Evolutionary conservation across 2,329 filamentous ascomycete species (phyloP), one percentile per base, ranked within the genome.

Genomic region (Fusarium drepaniforme): DNA sequence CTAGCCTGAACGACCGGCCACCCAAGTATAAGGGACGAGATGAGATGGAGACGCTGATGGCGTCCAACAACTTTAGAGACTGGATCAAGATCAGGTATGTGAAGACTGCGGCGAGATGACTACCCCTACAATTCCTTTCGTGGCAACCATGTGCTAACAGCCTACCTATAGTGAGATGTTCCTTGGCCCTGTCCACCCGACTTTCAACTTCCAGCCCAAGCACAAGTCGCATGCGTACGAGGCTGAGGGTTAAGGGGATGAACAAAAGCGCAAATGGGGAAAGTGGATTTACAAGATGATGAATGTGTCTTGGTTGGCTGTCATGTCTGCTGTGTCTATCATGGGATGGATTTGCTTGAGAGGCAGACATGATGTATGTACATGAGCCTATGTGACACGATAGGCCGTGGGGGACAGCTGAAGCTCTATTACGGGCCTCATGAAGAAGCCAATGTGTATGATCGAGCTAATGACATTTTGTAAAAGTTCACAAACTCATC

Each of bases 1-100:
- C 97, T 0, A 93, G 88, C 77, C 90, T 99, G 63, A 95, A 98
- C 79, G 96, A 99, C 82, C 89, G 97, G 23, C 94, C 97, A 58
- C 96, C 96, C 8, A 91, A 91, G 56, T 99, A 93, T 81, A 90
- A 87, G 78, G 96, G 96, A 23, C 89, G 97, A 68, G 93, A 97
- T 83, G 97, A 99, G 64, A 84, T 99, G 81, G 97, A 99, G 89
- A 97, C 94, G n/a, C 85, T 99, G 75, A 88, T 99, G 85, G 93
- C 92, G 16, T 98, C 95, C 84, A 90, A 91, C 74, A 95, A 98
- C 84, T 98, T 97, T 85, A 93, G 93, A 85, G 97, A 99, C 83
- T 99, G 97, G 97, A 95, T 99, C 83, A 98, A 98, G 87, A 97
- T 99, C 80, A 97, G 93, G 95, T 97, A 90, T 83, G 91, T 88